Conservation (phyloP, 2,329 filamentous ascomycete genomes). For the Sphaerulina musiva region DNA sequence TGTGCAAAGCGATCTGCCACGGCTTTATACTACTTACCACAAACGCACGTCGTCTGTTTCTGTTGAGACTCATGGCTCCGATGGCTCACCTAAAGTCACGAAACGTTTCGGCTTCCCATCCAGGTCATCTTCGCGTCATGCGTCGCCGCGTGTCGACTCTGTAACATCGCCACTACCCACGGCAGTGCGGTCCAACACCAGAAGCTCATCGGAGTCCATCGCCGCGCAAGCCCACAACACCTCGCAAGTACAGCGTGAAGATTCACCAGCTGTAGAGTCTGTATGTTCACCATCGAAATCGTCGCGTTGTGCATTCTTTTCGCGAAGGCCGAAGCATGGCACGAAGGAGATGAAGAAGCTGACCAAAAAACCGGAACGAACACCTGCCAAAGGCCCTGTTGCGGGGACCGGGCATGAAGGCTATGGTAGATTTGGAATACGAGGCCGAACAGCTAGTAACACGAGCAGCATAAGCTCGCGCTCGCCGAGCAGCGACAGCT, state of each 20-base stretch:
- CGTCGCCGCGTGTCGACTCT: slow-evolving; percentile 31
- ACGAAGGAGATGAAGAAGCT: slow-evolving; percentile 42
- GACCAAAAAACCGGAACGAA: slow-evolving; percentile 53
- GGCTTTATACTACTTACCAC: slow-evolving; percentile 44
- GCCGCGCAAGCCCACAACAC: neutral
- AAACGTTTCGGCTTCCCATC: slow-evolving; percentile 35
- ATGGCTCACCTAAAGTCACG: slow-evolving; percentile 34
- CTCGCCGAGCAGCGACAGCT: slow-evolving; percentile 41
- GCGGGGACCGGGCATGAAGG: slow-evolving; percentile 94
- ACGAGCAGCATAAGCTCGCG: slow-evolving; percentile 45
- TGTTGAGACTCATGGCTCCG: slow-evolving; percentile 37
- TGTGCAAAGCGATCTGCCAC: slow-evolving; percentile 51
- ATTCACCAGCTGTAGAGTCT: slow-evolving; percentile 39
- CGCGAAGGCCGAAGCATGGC: slow-evolving; percentile 59
- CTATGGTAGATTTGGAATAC: slow-evolving; percentile 61
- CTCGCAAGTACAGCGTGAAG: slow-evolving; percentile 25
- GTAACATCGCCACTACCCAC: slow-evolving; percentile 29
- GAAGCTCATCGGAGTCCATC: slow-evolving; percentile 16
- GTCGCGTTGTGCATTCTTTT: slow-evolving; percentile 70
- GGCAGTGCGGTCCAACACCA: slow-evolving; percentile 17
- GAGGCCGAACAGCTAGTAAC: slow-evolving; percentile 58
- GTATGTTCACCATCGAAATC: slow-evolving; percentile 55
- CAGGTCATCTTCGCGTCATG: slow-evolving; percentile 29
- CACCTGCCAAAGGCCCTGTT: slow-evolving; percentile 65
- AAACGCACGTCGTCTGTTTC: slow-evolving; percentile 48